Percentiles rank a stretch among this genome's conserved stretches.
These are phyloP conservation scores for Fusarium sp. DNA, from an alignment of 2,329 filamentous ascomycete species.

Conservation along the genomic window DNA sequence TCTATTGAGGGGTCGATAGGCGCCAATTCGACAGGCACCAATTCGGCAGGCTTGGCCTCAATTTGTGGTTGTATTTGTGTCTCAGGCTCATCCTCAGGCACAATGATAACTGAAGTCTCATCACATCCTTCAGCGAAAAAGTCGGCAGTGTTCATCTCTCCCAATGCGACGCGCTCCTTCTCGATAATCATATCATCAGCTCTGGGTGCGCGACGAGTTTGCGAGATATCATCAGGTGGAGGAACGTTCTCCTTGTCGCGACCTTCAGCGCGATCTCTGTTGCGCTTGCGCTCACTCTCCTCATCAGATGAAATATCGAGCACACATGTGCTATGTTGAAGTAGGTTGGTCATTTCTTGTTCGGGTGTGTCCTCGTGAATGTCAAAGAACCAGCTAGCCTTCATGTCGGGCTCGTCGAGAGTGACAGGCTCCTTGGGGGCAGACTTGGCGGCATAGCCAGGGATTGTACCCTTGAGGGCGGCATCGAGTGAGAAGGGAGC, in stretches of 20 bases:
- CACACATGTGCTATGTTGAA: constrained; percentile 89
- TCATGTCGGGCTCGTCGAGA: constrained; percentile 63
- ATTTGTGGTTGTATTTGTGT: neutral
- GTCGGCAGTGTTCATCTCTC: constrained; percentile 74
- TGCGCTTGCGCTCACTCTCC: constrained; percentile 70
- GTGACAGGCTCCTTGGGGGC: constrained; percentile 45
- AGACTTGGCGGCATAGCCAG: constrained; percentile 64
- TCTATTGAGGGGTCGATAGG: constrained; percentile 40
- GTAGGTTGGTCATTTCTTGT: constrained; percentile 90
- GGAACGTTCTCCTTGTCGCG: constrained; percentile 95
- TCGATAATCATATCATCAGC: constrained; percentile 71
- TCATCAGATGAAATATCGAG: constrained; percentile 94
- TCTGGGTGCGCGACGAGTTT: constrained; percentile 58
- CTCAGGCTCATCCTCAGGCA: constrained; percentile 67
- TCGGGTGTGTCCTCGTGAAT: constrained; percentile 94
- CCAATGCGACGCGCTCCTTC: constrained; percentile 73
- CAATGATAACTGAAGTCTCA: constrained; percentile 69
- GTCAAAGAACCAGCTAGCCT: constrained; percentile 87
- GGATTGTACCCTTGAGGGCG: constrained; percentile 81
- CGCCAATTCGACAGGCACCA: constrained; percentile 19
- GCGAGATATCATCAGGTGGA: constrained; percentile 74
- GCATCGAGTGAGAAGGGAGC: constrained; percentile 87
- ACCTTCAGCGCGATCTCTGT: constrained; percentile 66
- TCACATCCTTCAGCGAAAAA: constrained; percentile 77
- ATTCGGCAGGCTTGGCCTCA: neutral